Percentiles rank a stretch among this genome's conserved stretches.
These are phyloP conservation scores for Suillus ampliporus DNA, from an alignment of 768 basidiomycete genomes.

Conservation along the genomic window DNA sequence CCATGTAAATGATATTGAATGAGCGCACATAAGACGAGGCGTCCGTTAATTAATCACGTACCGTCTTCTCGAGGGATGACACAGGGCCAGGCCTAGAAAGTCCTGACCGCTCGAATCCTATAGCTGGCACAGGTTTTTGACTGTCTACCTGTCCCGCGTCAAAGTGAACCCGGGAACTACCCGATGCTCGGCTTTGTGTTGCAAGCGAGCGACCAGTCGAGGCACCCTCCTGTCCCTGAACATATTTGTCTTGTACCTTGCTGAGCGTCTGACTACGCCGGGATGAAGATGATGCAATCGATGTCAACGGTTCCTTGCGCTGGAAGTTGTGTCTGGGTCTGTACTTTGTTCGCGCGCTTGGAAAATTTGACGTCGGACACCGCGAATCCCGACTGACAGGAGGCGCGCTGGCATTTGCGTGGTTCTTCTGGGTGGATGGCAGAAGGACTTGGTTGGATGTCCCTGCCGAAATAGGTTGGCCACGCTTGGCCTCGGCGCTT, in stretches of 20 bases:
- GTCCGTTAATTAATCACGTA: constrained; percentile 35
- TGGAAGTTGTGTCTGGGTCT: constrained; percentile 23
- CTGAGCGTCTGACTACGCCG: constrained; percentile 18
- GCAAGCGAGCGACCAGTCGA: constrained; percentile 1
- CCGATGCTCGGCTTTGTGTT: constrained; percentile 12
- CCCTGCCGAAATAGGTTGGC: constrained; percentile 25
- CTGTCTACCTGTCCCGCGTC: constrained; percentile 7
- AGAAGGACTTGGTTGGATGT: constrained; percentile 10
- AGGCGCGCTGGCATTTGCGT: constrained; percentile 7
- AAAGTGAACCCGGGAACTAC: constrained; percentile 11
- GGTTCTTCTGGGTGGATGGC: constrained; percentile 18
- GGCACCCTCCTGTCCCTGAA: constrained; percentile 11
- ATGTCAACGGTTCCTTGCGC: constrained; percentile 17
- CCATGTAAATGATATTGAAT: constrained; percentile 19
- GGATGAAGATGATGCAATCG: constrained; percentile 17
- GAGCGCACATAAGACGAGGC: constrained; percentile 30
- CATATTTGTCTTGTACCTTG: constrained; percentile 20
- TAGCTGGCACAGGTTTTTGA: neutral
- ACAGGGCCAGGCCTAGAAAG: constrained; percentile 26
- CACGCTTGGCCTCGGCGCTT: constrained; percentile 13
- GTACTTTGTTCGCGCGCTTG: constrained; percentile 37
- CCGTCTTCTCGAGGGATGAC: constrained; percentile 36
- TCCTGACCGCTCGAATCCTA: constrained; percentile 19
- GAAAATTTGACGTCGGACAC: constrained; percentile 20
- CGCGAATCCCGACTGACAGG: constrained; percentile 14